Evolutionary conservation across 208 protist species (phyloP).

Genomic region (Leishmania tropica): DNA sequence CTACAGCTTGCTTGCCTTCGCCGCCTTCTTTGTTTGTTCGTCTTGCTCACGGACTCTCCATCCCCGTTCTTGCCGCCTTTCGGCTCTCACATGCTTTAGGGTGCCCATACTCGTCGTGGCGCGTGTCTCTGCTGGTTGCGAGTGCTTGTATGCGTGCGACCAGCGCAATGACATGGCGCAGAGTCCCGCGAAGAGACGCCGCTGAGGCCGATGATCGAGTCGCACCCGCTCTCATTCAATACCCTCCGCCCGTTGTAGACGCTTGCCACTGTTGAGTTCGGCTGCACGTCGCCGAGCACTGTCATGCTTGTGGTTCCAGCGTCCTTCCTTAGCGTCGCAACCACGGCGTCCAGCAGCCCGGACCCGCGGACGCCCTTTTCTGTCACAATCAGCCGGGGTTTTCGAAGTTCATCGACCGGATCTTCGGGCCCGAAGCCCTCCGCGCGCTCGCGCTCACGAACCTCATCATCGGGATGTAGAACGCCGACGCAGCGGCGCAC

Average conservation of each 20-base stretch:
- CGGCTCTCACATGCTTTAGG: too few relatives aligned
- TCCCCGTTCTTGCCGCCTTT: too few relatives aligned
- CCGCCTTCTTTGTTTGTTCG: too few relatives aligned
- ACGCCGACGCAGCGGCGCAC: slow-evolving; percentile 48
- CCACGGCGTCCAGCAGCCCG: slow-evolving; percentile 57
- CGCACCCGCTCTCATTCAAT: slow-evolving; percentile 22
- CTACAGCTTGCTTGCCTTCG: too few relatives aligned
- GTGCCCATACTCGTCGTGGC: too few relatives aligned
- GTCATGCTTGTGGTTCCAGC: slow-evolving; percentile 45
- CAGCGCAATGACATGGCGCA: too few relatives aligned
- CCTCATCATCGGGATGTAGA: slow-evolving; percentile 66
- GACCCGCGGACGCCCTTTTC: slow-evolving; percentile 62
- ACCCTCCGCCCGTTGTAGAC: slow-evolving; percentile 56
- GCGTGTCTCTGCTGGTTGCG: too few relatives aligned
- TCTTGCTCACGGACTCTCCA: too few relatives aligned
- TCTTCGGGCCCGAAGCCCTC: slow-evolving; percentile 64
- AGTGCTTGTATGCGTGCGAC: too few relatives aligned
- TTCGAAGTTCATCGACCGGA: slow-evolving; percentile 57
- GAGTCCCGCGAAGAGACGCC: too few relatives aligned
- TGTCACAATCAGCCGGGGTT: slow-evolving; percentile 67
- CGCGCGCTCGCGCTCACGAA: slow-evolving; percentile 42
- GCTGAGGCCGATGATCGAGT: too few relatives aligned
- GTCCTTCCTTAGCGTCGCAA: slow-evolving; percentile 58
- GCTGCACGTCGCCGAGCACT: slow-evolving; percentile 66
- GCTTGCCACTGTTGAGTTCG: slow-evolving; percentile 67